phyloP scores from a whole-genome alignment of 768 basidiomycete genomes.

The Galerina marginata region DNA sequence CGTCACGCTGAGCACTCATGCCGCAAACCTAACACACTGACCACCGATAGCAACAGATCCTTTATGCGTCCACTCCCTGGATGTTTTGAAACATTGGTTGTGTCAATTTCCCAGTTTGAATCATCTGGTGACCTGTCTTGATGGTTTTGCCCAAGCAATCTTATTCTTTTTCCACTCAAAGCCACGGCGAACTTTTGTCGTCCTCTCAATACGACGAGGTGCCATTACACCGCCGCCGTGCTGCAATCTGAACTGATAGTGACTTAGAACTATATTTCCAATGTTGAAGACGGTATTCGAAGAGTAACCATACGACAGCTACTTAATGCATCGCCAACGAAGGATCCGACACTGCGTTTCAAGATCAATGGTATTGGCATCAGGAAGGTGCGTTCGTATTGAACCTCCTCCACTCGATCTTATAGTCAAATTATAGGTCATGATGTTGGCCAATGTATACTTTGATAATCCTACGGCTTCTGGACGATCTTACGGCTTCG shows the following conservation, averaged over 20 bases:
- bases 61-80: too few relatives aligned
- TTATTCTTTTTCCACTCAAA: constrained; percentile 10
- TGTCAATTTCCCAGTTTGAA: too few relatives aligned
- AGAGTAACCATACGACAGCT: constrained; percentile 27
- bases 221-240: background rate
- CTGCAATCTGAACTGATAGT: background rate
- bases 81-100: too few relatives aligned
- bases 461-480: background rate
- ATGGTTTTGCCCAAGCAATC: constrained; percentile 13
- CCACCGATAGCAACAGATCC: background rate
- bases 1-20: too few relatives aligned
- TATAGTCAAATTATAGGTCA: constrained; percentile 19
- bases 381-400: constrained; percentile 15
- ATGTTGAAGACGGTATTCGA: constrained; percentile 17
- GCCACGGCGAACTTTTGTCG: background rate
- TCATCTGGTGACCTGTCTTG: background rate
- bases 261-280: constrained; percentile 16
- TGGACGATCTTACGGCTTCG: constrained; percentile 23
- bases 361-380: constrained; percentile 16
- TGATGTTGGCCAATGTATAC: constrained; percentile 27
- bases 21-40: too few relatives aligned
- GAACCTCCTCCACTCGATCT: background rate
- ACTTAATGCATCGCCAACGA: constrained; percentile 10
- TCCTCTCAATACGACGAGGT: constrained; percentile 11
- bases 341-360: constrained; percentile 2